Conservation (phyloP, 2,329 filamentous ascomycete genomes). For the Epichloe gansuensis region DNA sequence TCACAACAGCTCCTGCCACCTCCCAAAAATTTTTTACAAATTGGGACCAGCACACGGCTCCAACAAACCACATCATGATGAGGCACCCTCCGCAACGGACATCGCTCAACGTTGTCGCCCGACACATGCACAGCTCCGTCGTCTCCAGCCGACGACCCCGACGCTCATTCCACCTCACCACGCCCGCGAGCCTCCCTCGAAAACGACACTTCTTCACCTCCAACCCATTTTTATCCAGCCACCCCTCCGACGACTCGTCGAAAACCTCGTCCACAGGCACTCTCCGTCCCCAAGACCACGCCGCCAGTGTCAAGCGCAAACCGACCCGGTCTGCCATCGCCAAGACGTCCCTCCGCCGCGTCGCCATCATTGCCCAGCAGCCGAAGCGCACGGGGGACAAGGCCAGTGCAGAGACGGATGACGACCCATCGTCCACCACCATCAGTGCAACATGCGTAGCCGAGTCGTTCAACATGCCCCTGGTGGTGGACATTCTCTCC, state of each 20-base stretch:
- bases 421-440: conserved; percentile 28
- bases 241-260: conserved; percentile 10
- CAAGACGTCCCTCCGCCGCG: conserved; percentile 68
- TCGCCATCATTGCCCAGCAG: conserved; percentile 73
- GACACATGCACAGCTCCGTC: conserved; percentile 17
- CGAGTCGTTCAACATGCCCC: conserved; percentile 50
- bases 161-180: conserved; percentile 34
- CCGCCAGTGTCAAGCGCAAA: conserved; percentile 30
- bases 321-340: conserved; percentile 31
- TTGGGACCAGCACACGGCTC: conserved; percentile 10
- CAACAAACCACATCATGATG: conserved; percentile 16
- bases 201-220: conserved; percentile 55
- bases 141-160: conserved; percentile 14
- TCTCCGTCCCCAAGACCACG: conserved; percentile 8
- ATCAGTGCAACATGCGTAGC: conserved; percentile 50
- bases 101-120: conserved; percentile 17
- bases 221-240: conserved; percentile 38
- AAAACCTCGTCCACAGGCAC: conserved; percentile 9
- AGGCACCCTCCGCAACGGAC: conserved; percentile 20
- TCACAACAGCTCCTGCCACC: background rate
- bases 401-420: conserved; percentile 11
- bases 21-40: background rate
- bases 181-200: conserved; percentile 31
- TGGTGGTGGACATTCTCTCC: conserved; percentile 43
- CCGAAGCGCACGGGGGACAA: conserved; percentile 26